Evolutionary conservation across 805 yeast species (phyloP).

Genomic region (Grigorovia transvaalensis): DNA sequence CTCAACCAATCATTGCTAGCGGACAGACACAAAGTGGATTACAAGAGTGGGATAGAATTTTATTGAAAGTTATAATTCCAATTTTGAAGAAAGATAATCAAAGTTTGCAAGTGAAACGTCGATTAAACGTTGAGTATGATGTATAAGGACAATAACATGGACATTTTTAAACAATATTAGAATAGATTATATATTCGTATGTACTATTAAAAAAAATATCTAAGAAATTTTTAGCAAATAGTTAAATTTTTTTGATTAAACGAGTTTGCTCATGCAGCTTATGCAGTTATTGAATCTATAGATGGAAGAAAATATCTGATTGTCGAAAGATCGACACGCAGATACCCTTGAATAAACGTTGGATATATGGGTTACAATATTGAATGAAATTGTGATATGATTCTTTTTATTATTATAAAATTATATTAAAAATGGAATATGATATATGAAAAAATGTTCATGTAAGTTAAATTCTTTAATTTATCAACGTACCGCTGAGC

Average conservation of each 20-base stretch:
- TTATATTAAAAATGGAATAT: too few relatives aligned
- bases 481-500: too few relatives aligned
- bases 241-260: too few relatives aligned
- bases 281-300: too few relatives aligned
- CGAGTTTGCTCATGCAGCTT: too few relatives aligned
- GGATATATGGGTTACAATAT: not conserved
- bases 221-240: not conserved
- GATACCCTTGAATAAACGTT: not conserved
- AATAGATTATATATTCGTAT: not conserved
- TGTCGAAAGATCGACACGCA: too few relatives aligned
- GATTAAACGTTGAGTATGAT: conserved; percentile 18
- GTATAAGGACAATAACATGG: conserved; percentile 4
- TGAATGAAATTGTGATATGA: too few relatives aligned
- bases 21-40: conserved; percentile 4
- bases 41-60: conserved; percentile 25
- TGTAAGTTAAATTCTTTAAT: too few relatives aligned
- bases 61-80: conserved; percentile 19
- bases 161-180: not conserved
- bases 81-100: conserved; percentile 17
- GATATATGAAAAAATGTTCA: too few relatives aligned
- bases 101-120: conserved; percentile 16
- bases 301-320: too few relatives aligned
- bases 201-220: not conserved
- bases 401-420: too few relatives aligned
- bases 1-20: not conserved